A percentile compares a stretch with the other conserved stretches of the same genome.
Conservation (phyloP, 2,329 filamentous ascomycete species). For the Raffaelea ambrosiae region DNA sequence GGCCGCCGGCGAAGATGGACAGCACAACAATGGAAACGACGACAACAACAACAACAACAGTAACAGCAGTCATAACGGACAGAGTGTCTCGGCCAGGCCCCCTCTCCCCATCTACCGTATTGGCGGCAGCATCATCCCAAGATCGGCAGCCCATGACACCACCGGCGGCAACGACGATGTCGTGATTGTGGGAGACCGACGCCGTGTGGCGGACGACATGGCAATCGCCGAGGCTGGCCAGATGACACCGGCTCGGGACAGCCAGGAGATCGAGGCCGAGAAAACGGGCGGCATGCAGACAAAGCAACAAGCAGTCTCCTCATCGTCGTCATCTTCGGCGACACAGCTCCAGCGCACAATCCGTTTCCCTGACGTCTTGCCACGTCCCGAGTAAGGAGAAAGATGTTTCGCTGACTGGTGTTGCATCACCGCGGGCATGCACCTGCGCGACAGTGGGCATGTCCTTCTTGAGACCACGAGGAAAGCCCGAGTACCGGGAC, state of each 20-base stretch:
- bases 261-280: background rate
- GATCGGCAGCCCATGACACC: too few species aligned
- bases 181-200: background rate
- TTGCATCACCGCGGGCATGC: too few species aligned
- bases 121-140: slow-evolving; percentile 30
- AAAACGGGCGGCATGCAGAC: background rate
- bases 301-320: too few species aligned
- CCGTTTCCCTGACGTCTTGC: slow-evolving; percentile 33
- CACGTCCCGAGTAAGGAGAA: background rate
- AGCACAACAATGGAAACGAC: background rate
- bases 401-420: too few species aligned
- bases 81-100: background rate
- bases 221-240: too few species aligned
- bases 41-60: background rate
- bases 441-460: too few species aligned
- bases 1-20: background rate
- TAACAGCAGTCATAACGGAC: too few species aligned
- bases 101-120: slow-evolving; percentile 27
- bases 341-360: slow-evolving; percentile 25
- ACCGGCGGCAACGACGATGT: background rate
- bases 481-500: too few species aligned
- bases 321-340: background rate
- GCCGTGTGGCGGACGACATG: background rate
- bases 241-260: background rate
- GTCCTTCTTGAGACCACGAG: too few species aligned